Evolutionary conservation across 2,329 filamentous ascomycete species (phyloP), one percentile per base, ranked within the genome.

Genomic region (Anisogramma anomala): DNA sequence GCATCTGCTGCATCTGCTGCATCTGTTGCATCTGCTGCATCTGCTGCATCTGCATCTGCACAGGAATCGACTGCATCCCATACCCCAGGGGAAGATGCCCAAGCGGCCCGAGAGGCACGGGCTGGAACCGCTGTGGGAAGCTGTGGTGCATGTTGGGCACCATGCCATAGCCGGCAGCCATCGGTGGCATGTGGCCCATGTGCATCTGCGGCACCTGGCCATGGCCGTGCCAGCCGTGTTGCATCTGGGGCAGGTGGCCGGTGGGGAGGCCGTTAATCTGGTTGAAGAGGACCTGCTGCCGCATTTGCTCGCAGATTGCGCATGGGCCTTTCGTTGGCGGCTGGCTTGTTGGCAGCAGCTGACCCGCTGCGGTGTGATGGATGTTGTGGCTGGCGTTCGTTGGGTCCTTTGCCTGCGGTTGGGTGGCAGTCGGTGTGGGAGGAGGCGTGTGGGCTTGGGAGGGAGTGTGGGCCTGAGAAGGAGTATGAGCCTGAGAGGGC

Each of bases 251-350:
- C 11, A 15, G 5, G n/a, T 33, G 17, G 4, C 28, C 41, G 17
- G 53, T 44, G n/a, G 54, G 50, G 19, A 54, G 22, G 9, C 50
- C 53, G 32, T 53, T 56, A 20, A 48, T 25, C 41, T 53, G 52
- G 17, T 52, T 46, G 34, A 55, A 19, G 33, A 52, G 48, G 26
- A 50, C 51, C 25, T 55, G 57, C 22, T 58, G 55, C 35, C 53
- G 53, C 37, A 58, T 42, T 28, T 50, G 53, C 5, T 49, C 41
- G 33, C 58, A 61, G 4, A 53, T 38, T 14, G 54, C 50, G 28
- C 58, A 61, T 17, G 53, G 51, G 9, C 51, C 51, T 32, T 55
- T 58, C n/a, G 49, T 37, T 6, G 43, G 19, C 18, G 43, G 39
- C 22, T 30, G 23, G 6, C 47, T 42, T 10, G 14, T 10, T 7